Base-by-base conservation (phyloP, 2,329 filamentous ascomycete species). In the Talaromyces sp. region DNA sequence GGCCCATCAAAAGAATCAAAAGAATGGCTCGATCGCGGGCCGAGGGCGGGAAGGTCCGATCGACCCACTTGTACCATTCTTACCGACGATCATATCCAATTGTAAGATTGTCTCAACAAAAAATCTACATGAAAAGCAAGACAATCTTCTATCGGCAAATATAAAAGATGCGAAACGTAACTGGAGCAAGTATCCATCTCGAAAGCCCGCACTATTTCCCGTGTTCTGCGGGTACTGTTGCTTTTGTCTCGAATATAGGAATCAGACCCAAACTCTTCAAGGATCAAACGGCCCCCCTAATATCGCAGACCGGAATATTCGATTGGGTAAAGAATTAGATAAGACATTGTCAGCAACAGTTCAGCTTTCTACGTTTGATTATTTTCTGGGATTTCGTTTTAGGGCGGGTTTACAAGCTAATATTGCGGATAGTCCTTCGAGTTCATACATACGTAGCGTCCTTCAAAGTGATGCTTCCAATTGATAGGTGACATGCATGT, bases 381-480 rank as follows among this genome's bases (percentile, higher is more conserved):
- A 3, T 13, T 22, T 19, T 13, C 37, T 22, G 5, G 4, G 8
- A 11, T 7, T 35, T 33, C 7, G 35, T 22, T 35, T 37, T 56
- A 54, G 27, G 27, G 16, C 49, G 27, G 27, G 19, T 54, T n/a
- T 6, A 50, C 10, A 24, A n/a, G 35, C 54, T 58, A 59, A 43
- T 5, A 27, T 43, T 16, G 11, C 22, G 33, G 43, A 22, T 13
- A 27, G 22, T 59, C 39, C 37, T 43, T 33, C 14, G 37, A n/a
- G 4, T 31, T 27, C 37, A 31, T 41, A 24, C 19, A 19, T 27
- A 27, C 11, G 22, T 43, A 59, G 35, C 14, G 19, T 54, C 27
- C 43, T 60, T 54, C 47, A 63, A 66, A 66, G 62, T 66, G 65
- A 66, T 66, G 65, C 65, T 66, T 60, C 65, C 57, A 66, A 60